These are phyloP conservation scores for Suillus plorans DNA, from an alignment of 768 basidiomycete species.

Conservation along the genomic window DNA sequence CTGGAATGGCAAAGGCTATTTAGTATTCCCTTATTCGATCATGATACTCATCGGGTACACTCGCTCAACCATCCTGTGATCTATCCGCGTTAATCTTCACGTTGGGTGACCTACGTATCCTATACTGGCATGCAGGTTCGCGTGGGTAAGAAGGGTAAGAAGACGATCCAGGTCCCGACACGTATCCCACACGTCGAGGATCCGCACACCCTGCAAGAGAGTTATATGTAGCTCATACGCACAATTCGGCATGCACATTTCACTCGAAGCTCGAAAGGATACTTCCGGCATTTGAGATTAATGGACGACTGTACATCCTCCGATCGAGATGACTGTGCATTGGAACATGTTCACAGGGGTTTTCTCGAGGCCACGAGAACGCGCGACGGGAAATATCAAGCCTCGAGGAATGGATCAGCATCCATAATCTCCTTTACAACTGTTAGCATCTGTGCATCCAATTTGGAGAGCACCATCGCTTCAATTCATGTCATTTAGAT, in stretches of 20 bases:
- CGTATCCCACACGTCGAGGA: constrained; percentile 4
- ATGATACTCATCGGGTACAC: constrained; percentile 8
- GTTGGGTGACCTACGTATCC: constrained; percentile 4
- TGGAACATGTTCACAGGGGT: not conserved
- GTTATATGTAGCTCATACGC: not conserved
- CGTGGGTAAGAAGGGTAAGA: not conserved
- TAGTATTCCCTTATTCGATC: constrained; percentile 17
- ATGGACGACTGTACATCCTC: not conserved
- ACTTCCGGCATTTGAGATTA: not conserved
- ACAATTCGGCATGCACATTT: not conserved
- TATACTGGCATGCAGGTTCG: not conserved
- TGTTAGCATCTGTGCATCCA: not conserved
- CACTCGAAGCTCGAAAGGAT: not conserved
- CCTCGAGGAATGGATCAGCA: not conserved
- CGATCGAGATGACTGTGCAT: not conserved
- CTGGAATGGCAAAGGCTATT: constrained; percentile 14
- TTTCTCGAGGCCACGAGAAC: not conserved
- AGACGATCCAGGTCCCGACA: not conserved
- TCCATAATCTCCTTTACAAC: not conserved
- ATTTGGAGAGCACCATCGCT: not conserved
- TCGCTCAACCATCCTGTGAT: constrained; percentile 3
- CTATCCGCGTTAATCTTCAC: constrained; percentile 7
- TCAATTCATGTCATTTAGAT: not conserved
- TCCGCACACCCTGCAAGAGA: not conserved
- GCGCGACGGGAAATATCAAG: not conserved